Conservation (phyloP, 257 asterid species). For the Solanum sparsipilum region DNA sequence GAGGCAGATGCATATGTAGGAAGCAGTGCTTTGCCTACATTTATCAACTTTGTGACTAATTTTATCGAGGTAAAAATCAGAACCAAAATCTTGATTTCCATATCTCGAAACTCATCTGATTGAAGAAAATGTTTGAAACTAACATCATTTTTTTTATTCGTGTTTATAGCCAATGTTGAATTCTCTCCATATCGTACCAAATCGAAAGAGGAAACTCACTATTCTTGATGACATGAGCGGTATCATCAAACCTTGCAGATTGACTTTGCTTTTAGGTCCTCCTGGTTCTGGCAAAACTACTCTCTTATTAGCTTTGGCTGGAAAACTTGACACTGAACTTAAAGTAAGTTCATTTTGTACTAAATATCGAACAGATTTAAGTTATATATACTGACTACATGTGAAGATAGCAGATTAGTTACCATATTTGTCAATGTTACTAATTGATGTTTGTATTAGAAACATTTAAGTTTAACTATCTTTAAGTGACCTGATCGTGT, state of each 20-base stretch:
- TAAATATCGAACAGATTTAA: background rate
- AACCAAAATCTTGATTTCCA: background rate
- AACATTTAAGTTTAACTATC: background rate
- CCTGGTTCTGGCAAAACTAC: slow-evolving; percentile 7
- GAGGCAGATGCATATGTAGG: slow-evolving; percentile 13
- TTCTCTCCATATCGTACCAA: background rate
- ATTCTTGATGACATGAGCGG: slow-evolving; percentile 41
- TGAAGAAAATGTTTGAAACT: background rate
- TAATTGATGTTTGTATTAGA: background rate
- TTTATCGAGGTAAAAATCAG: background rate
- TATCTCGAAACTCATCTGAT: background rate
- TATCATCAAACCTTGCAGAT: slow-evolving; percentile 48
- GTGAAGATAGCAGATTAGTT: background rate
- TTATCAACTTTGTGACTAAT: background rate
- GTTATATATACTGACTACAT: background rate
- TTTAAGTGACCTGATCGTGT: background rate
- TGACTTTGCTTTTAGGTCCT: background rate
- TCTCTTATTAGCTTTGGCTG: slow-evolving; percentile 56
- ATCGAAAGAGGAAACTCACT: background rate
- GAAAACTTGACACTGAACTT: slow-evolving; percentile 42
- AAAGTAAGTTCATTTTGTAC: slow-evolving; percentile 13
- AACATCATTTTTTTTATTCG: background rate
- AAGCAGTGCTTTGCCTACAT: slow-evolving; percentile 7
- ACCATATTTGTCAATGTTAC: background rate
- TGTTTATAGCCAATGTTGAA: background rate